Evolutionary conservation across 805 yeast species (phyloP).

Genomic region (Naumovozyma baii): DNA sequence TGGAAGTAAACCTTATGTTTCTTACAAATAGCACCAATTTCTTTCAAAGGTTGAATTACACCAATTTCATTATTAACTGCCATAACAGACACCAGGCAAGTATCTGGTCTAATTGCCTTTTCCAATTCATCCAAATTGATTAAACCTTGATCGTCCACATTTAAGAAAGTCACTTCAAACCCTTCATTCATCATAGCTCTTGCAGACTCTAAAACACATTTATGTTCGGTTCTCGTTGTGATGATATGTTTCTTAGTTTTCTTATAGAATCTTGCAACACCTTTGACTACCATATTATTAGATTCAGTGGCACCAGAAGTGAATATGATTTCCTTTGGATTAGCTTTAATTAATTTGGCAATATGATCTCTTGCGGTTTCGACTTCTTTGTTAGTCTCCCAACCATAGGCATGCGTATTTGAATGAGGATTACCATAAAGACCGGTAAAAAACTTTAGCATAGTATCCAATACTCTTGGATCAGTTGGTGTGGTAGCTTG

Average conservation of each 20-base stretch:
- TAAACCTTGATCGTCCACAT: conserved; percentile 74
- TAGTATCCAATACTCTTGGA: conserved; percentile 86
- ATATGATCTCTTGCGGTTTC: conserved; percentile 77
- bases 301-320: conserved; percentile 98
- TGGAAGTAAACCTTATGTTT: conserved; percentile 89
- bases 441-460: conserved; percentile 82
- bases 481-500: conserved; percentile 99
- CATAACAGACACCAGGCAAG: conserved; percentile 86
- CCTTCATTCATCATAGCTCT: conserved; percentile 95
- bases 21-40: conserved; percentile 82
- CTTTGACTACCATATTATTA: conserved; percentile 90
- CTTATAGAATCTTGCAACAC: conserved; percentile 87
- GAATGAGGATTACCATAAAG: conserved; percentile 97
- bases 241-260: conserved; percentile 88
- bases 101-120: conserved; percentile 79
- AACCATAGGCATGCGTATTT: conserved; percentile 92
- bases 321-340: conserved; percentile 92
- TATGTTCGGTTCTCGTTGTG: conserved; percentile 95
- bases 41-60: conserved; percentile 90
- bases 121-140: conserved; percentile 69
- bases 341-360: conserved; percentile 81
- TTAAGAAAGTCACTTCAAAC: conserved; percentile 86
- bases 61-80: conserved; percentile 98
- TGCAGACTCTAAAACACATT: conserved; percentile 96
- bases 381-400: conserved; percentile 94